Conservation (phyloP, 108 stramenopile species). For the Cyclotella sp. region DNA sequence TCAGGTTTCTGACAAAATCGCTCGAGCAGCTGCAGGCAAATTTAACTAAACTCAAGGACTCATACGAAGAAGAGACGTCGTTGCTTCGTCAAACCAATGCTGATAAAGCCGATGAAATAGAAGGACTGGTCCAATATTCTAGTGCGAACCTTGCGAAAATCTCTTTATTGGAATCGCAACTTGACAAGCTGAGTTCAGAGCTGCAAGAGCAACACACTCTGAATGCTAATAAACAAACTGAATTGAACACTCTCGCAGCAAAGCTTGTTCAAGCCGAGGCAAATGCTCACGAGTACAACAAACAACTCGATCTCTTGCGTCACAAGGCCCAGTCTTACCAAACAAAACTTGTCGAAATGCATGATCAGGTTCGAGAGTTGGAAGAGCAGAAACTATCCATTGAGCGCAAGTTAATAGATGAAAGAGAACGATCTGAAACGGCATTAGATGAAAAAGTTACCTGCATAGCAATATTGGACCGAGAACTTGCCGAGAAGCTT, state of each 20-base stretch:
- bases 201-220: constrained; percentile 27
- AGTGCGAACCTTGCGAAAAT: constrained; percentile 25
- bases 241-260: constrained; percentile 10
- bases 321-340: constrained; percentile 14
- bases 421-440: constrained; percentile 18
- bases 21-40: constrained; percentile 25
- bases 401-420: constrained; percentile 6
- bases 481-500: constrained; percentile 29
- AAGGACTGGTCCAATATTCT: constrained; percentile 19
- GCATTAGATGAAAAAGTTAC: constrained; percentile 31
- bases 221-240: constrained; percentile 7
- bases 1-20: constrained; percentile 37
- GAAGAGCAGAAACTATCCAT: constrained; percentile 7
- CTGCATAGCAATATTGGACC: constrained; percentile 30
- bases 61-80: constrained; percentile 32
- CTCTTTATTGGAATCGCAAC: constrained; percentile 24
- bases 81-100: constrained; percentile 12
- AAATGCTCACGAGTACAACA: constrained; percentile 20
- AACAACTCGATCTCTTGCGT: constrained; percentile 14
- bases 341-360: constrained; percentile 19
- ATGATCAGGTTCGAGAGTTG: constrained; percentile 13
- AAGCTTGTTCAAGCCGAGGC: constrained; percentile 20
- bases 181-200: constrained; percentile 30
- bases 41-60: constrained; percentile 21
- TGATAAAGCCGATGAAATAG: constrained; percentile 27